Evolutionary conservation across 2,329 filamentous ascomycete species (phyloP).

Genomic region (Alternaria ethzedia): DNA sequence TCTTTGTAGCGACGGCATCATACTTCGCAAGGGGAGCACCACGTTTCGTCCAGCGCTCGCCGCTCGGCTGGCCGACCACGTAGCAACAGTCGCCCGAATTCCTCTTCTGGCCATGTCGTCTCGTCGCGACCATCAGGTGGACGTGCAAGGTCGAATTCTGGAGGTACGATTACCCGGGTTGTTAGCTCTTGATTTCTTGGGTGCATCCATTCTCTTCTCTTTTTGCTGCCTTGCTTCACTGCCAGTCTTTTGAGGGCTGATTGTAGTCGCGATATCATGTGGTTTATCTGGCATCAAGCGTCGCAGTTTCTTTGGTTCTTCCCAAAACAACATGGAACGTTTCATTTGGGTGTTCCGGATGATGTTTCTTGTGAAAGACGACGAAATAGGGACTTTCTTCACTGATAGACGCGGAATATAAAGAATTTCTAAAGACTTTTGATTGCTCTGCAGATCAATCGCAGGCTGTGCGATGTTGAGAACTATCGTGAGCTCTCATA

Average conservation of each 20-base stretch:
- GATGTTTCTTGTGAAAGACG: slow-evolving; percentile 5
- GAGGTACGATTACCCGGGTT: slow-evolving; percentile 38
- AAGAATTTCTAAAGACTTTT: slow-evolving; percentile 17
- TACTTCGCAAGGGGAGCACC: slow-evolving; percentile 45
- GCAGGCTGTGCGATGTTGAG: background rate
- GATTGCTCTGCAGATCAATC: background rate
- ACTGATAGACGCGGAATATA: slow-evolving; percentile 38
- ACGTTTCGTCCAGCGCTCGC: slow-evolving; percentile 37
- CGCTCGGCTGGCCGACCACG: slow-evolving; percentile 45
- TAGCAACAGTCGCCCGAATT: slow-evolving; percentile 50
- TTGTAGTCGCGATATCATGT: slow-evolving; percentile 19
- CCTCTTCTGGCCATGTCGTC: slow-evolving; percentile 38
- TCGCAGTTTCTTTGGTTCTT: slow-evolving; percentile 18
- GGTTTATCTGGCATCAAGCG: slow-evolving; percentile 23
- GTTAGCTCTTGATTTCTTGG: slow-evolving; percentile 8
- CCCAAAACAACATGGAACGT: slow-evolving; percentile 31
- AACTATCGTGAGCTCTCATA: background rate
- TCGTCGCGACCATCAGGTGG: slow-evolving; percentile 36
- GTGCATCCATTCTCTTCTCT: slow-evolving; percentile 1
- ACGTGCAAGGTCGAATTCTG: slow-evolving; percentile 41
- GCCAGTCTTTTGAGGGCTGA: slow-evolving; percentile 16
- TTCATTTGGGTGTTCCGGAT: slow-evolving; percentile 25
- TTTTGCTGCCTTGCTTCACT: slow-evolving; percentile 6
- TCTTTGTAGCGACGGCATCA: slow-evolving; percentile 47
- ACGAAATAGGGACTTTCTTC: slow-evolving; percentile 10